Base-by-base conservation (phyloP, 75 land plant genomes). In the Adiantum capillusveneris region DNA sequence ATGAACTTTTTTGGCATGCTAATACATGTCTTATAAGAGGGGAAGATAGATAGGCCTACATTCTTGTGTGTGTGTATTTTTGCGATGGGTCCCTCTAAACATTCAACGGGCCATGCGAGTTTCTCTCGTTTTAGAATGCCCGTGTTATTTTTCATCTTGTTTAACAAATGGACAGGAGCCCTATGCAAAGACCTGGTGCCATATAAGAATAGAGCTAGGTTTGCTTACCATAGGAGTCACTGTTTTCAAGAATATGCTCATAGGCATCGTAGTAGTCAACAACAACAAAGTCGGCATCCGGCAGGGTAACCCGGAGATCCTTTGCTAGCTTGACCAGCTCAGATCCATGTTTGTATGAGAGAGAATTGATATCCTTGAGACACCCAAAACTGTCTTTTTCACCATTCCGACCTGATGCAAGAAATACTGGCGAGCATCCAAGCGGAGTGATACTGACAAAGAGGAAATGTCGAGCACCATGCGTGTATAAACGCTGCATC, bases 241-340 rank as follows among this genome's bases (percentile, higher is more conserved):
- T n/a, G 17, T 46, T 46, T 21, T 17, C 50, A 21, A 46, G 6
- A 14, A 46, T 17, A 2, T 46, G 6, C 6, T 46, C 6, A 21
- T 46, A 46, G 17, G 22, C 50, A n/a, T 2, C 50, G 50, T 46
- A 46, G 17, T 46, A 46, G 50, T 46, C 50, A 21, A 46, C 12
- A 14, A 46, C 5, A 2, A 14, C 14, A 21, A 46, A 46, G 6
- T 6, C 14, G 6, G 50, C 50, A 46, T 46, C 50, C 22, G 50
- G 6, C 2, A 6, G 17, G 22, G 5, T 5, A 2, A 46, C 2
- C 17, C 50, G 50, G 6, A 46, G 50, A 2, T 46, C 13, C 6
- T 46, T 46, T 5, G 14, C 50, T 2, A 18, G 22, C 2, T n/a
- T 21, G 6, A 3, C 2, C 6, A 46, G 50, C 6, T 3, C 14